These are phyloP conservation scores for Nematodospora valgi DNA, from an alignment of 805 yeast species.

Conservation along the genomic window DNA sequence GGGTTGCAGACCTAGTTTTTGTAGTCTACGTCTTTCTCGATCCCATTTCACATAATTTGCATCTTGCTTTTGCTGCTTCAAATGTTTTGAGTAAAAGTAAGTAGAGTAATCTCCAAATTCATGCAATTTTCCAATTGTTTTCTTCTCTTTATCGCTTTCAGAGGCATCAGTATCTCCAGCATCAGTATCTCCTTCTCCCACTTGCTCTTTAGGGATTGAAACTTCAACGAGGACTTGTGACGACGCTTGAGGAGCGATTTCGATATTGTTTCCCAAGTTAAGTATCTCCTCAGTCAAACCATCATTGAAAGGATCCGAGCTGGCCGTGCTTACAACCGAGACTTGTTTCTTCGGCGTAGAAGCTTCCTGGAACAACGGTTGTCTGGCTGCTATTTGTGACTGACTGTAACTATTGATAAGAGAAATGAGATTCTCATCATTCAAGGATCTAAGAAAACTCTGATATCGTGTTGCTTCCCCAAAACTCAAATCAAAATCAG, in stretches of 20 bases:
- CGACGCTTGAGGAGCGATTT: too few relatives aligned
- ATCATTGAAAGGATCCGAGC: slow-evolving; percentile 23
- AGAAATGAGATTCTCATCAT: slow-evolving; percentile 16
- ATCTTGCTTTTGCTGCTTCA: slow-evolving; percentile 61
- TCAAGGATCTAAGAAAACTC: slow-evolving; percentile 16
- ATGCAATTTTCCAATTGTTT: slow-evolving; percentile 35
- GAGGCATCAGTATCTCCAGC: slow-evolving; percentile 13
- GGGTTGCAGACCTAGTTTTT: slow-evolving; percentile 8
- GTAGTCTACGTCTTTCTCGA: slow-evolving; percentile 11
- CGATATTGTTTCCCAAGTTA: slow-evolving; percentile 5
- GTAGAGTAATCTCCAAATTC: slow-evolving; percentile 65
- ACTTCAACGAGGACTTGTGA: too few relatives aligned
- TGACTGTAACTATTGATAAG: slow-evolving; percentile 14
- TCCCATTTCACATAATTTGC: slow-evolving; percentile 50
- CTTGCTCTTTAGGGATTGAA: neutral
- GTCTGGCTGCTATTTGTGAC: neutral
- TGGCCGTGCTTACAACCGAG: slow-evolving; percentile 7
- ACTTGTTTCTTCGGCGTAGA: slow-evolving; percentile 8
- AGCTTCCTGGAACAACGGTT: slow-evolving; percentile 2
- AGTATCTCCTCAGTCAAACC: slow-evolving; percentile 16
- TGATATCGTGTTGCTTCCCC: slow-evolving; percentile 5
- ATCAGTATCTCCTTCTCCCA: slow-evolving; percentile 6
- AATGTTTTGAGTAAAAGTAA: slow-evolving; percentile 59
- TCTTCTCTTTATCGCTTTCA: slow-evolving; percentile 15
- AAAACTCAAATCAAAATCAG: neutral